A percentile compares a stretch with the other conserved stretches of the same genome.
Evolutionary conservation across 164 flowering plant genomes (phyloP).

Genomic region (Umbellularia californica): DNA sequence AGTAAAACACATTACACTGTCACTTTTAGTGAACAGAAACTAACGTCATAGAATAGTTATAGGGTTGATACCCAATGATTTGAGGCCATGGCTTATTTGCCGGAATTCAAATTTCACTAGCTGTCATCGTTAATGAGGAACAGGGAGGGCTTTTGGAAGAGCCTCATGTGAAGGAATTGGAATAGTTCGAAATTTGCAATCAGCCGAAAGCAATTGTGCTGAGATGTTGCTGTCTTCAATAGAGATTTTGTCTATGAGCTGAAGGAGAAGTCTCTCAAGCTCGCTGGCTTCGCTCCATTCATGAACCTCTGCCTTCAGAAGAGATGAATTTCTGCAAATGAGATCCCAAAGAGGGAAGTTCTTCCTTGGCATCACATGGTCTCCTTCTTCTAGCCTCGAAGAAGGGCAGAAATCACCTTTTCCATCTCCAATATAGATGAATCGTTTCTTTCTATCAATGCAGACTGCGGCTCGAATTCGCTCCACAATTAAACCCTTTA

Average conservation of each 20-base stretch:
- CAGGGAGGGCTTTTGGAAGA: slow-evolving; percentile 13
- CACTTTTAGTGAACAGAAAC: not conserved
- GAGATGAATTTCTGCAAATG: slow-evolving; percentile 30
- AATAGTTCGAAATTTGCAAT: slow-evolving; percentile 13
- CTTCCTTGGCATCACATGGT: slow-evolving; percentile 83
- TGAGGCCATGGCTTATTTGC: not conserved
- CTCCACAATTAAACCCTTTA: slow-evolving; percentile 60
- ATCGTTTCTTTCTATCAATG: slow-evolving; percentile 17
- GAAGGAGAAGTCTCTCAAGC: slow-evolving; percentile 40
- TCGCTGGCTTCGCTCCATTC: slow-evolving; percentile 75
- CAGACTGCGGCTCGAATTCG: slow-evolving; percentile 33
- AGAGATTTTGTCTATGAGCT: slow-evolving; percentile 25
- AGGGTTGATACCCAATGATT: not conserved
- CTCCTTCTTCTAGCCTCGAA: slow-evolving; percentile 48
- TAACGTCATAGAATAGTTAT: not conserved
- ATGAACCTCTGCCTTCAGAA: slow-evolving; percentile 55
- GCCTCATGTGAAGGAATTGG: slow-evolving; percentile 16
- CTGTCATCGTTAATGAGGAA: slow-evolving; percentile 12
- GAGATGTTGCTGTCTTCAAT: not conserved
- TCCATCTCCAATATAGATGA: slow-evolving; percentile 85
- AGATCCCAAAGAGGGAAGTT: slow-evolving; percentile 53
- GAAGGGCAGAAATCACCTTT: slow-evolving; percentile 75
- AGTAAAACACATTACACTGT: not conserved
- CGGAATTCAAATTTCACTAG: not conserved
- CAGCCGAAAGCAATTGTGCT: slow-evolving; percentile 8